These are phyloP conservation scores for Mycena sp. DNA, from an alignment of 1,284 basidiomycete genomes.

Conservation along the genomic window DNA sequence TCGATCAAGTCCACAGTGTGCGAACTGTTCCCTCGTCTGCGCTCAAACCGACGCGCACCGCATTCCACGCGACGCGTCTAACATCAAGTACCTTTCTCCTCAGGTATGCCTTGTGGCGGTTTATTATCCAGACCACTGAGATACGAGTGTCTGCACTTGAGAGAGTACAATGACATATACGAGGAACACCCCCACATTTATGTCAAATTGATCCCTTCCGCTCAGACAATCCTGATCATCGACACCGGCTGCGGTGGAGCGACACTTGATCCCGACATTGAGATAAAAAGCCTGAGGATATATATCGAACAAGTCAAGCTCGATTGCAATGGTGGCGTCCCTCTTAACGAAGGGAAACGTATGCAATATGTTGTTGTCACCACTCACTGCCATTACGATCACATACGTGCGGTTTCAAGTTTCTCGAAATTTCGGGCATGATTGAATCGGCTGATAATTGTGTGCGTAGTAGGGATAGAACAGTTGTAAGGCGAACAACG, in stretches of 20 bases:
- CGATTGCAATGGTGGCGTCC: conserved; percentile 50
- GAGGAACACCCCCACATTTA: conserved; percentile 64
- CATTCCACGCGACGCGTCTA: conserved; percentile 57
- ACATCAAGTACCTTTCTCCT: conserved; percentile 59
- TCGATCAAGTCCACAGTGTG: not conserved
- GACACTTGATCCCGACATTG: conserved; percentile 49
- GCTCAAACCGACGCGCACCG: conserved; percentile 23
- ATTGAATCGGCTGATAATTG: not conserved
- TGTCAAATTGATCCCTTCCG: conserved; percentile 51
- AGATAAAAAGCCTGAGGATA: conserved; percentile 54
- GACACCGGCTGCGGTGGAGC: conserved; percentile 65
- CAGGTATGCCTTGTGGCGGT: conserved; percentile 31
- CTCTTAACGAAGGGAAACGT: conserved; percentile 53
- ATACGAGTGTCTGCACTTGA: not conserved
- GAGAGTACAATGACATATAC: conserved; percentile 60
- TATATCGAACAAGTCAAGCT: conserved; percentile 59
- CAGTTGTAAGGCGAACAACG: conserved; percentile 37
- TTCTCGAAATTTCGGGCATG: not conserved
- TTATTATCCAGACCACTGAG: not conserved
- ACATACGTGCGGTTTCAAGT: conserved; percentile 54
- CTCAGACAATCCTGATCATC: conserved; percentile 55
- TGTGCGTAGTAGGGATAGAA: conserved; percentile 57
- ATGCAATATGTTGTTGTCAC: conserved; percentile 57
- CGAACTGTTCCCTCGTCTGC: not conserved
- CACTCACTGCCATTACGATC: conserved; percentile 67